These are phyloP conservation scores for Eucalyptus regnans DNA, from an alignment of 345 rosid genomes.

Conservation along the genomic window DNA sequence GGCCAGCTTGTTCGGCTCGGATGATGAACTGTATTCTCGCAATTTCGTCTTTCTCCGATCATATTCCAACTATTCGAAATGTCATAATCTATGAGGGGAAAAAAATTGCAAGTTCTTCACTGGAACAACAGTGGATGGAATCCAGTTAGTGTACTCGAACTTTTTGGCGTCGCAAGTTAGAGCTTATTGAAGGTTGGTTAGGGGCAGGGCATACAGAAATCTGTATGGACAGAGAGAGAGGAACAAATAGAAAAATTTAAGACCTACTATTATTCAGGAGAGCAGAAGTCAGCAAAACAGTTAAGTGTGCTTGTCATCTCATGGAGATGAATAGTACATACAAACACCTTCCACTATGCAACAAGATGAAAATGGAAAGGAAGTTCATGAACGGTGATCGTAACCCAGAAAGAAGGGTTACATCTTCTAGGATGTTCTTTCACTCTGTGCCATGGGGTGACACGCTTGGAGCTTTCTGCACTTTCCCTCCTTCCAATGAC, in stretches of 20 bases:
- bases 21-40: not conserved
- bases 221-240: not conserved
- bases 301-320: not conserved
- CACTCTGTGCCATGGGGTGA: not conserved
- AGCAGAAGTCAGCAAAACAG: not conserved
- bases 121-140: not conserved
- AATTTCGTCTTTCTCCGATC: not conserved
- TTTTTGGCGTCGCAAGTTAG: not conserved
- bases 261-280: not conserved
- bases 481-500: not conserved
- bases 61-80: not conserved
- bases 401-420: not conserved
- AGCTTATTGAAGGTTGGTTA: not conserved
- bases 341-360: not conserved
- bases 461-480: not conserved
- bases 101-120: not conserved
- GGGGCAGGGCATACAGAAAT: not conserved
- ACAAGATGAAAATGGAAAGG: not conserved
- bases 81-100: not conserved
- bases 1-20: not conserved
- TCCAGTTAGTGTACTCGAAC: not conserved
- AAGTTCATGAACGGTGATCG: not conserved
- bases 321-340: not conserved
- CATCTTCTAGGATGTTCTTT: not conserved
- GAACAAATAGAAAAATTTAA: not conserved